Conservation (phyloP, 1,139 yeast species). For the Nematodospora anomalae region DNA sequence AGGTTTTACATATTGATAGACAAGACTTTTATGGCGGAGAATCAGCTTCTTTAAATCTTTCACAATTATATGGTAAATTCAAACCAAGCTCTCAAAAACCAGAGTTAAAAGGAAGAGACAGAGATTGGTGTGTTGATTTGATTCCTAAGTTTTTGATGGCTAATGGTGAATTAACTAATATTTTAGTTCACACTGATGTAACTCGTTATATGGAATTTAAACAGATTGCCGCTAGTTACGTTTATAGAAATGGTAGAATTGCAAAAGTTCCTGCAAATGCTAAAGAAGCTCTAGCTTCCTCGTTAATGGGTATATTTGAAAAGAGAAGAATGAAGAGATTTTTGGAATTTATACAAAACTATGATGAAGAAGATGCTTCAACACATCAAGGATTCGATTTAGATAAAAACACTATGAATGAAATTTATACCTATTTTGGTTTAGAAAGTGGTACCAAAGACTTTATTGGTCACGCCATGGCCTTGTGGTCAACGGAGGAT, state of each 20-base stretch:
- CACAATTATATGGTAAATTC: constrained; percentile 67
- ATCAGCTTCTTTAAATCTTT: constrained; percentile 62
- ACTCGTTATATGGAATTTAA: constrained; percentile 95
- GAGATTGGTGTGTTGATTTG: constrained; percentile 98
- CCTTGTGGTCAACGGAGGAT: constrained; percentile 91
- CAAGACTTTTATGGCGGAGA: constrained; percentile 96
- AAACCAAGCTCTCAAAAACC: constrained; percentile 70
- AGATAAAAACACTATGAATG: constrained; percentile 90
- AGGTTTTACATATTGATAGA: constrained; percentile 92
- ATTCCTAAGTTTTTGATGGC: constrained; percentile 98
- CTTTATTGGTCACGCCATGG: constrained; percentile 98
- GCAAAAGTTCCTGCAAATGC: constrained; percentile 95
- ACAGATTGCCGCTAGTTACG: constrained; percentile 93
- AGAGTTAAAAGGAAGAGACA: constrained; percentile 79
- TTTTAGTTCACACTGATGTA: constrained; percentile 91
- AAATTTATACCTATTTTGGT: constrained; percentile 84
- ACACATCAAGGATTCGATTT: constrained; percentile 88
- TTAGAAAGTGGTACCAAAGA: constrained; percentile 92
- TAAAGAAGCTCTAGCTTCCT: constrained; percentile 85
- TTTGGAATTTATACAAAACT: constrained; percentile 81
- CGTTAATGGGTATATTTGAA: constrained; percentile 94
- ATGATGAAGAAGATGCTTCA: constrained; percentile 71
- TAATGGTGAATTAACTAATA: constrained; percentile 94
- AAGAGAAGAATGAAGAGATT: constrained; percentile 93
- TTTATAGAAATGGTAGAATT: constrained; percentile 84